phyloP scores from a whole-genome alignment of 345 rosid species.

The Sonneratia caseolaris region DNA sequence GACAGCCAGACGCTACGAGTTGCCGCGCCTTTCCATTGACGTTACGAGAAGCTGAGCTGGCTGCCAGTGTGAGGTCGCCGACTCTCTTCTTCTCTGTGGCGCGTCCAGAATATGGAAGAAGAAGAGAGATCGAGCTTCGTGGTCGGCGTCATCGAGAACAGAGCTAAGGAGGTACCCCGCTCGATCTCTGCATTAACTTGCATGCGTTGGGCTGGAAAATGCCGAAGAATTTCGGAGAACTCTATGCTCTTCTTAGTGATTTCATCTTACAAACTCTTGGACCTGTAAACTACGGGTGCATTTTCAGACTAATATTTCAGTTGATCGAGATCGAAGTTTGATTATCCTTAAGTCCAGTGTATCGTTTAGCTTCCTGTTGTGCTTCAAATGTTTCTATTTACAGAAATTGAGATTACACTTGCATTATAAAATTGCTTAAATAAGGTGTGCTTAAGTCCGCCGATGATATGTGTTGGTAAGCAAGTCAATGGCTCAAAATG shows the following conservation, averaged over 20 bases:
- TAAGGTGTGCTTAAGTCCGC: not conserved
- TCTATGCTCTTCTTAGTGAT: not conserved
- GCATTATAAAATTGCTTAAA: not conserved
- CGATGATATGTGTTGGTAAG: not conserved
- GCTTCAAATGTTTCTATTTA: not conserved
- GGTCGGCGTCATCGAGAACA: slow-evolving; percentile 72
- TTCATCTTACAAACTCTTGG: not conserved
- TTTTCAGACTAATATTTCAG: not conserved
- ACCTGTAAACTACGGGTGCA: not conserved
- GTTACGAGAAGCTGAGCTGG: not conserved
- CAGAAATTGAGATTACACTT: not conserved
- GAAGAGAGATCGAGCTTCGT: slow-evolving; percentile 83
- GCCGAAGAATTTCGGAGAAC: not conserved
- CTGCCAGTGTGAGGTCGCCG: not conserved
- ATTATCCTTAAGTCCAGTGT: not conserved
- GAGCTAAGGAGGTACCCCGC: slow-evolving; percentile 80
- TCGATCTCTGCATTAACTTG: not conserved
- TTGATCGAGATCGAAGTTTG: not conserved
- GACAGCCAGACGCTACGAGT: not conserved
- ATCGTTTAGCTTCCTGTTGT: not conserved
- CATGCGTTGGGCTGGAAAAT: slow-evolving; percentile 23
- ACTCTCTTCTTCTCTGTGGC: not conserved
- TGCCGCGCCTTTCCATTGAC: slow-evolving; percentile 21
- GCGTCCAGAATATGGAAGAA: slow-evolving; percentile 54
- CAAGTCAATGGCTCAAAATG: not conserved